Base-by-base conservation (phyloP, 129 eudicot genomes). In the Tagetes erecta region DNA sequence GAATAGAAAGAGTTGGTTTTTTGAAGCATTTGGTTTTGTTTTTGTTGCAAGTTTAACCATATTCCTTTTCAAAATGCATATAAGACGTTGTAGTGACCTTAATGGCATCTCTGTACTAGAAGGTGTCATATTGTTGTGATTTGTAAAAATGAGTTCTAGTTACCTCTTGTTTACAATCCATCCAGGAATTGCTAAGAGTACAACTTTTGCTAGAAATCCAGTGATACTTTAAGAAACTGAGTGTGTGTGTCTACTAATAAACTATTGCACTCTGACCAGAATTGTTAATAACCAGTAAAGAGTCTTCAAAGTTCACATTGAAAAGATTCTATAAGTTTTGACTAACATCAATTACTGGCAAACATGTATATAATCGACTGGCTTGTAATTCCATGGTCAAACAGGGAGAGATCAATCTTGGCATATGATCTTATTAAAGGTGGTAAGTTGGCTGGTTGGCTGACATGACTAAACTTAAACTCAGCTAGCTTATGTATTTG, bases 181-280 rank as follows among this genome's bases (percentile, higher is more conserved):
- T 30, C 73, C 59, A 2, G 59, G 71, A 67, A 41, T 67, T 44
- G 53, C 71, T 27, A 44, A 67, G 1, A 42, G 46, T 42, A 42
- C 46, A 42, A 42, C 46, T 42, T 5, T 42, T 8, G 46, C 45
- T 42, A 42, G 4, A 42, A 0, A 2, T 42, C 46, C 9, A 3
- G 46, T 42, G 46, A 30, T 3, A 7, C 3, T 44, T 67, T 13
- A 42, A 39, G 55, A 10, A 3, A 42, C 41, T n/a, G 37, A 27
- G 38, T 40, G 71, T 11, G 71, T 4, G 44, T 66, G 20, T 42
- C 53, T 14, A 27, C 30, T 40, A 33, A 66, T 66, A 40, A 41
- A 41, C 38, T 30, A 7, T 66, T 14, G 13, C 36, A 13, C 38
- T 0, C 47, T 37, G 47, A 63, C 40, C 46, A 12, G 13, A 63